Percentiles rank a stretch among this genome's conserved stretches.
phyloP scores from a whole-genome alignment of 106 monocot species.

The Hemerocallis citrina region DNA sequence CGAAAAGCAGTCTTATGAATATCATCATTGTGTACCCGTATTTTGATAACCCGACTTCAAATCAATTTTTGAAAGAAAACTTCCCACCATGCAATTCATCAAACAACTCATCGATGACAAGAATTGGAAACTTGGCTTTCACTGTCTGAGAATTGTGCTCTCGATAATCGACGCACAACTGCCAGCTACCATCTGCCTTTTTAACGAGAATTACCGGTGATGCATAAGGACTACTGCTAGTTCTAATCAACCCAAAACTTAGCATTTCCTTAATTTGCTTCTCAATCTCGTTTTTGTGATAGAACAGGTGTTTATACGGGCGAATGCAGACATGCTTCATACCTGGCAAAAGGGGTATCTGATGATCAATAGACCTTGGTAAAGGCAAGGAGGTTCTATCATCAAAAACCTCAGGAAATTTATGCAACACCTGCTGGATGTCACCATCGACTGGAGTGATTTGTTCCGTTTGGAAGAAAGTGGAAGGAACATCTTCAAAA shows the following conservation, averaged over 20 bases:
- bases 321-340: neutral
- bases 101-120: neutral
- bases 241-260: neutral
- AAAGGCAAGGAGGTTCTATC: no score
- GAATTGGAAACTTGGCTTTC: neutral
- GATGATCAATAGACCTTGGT: no score
- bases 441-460: no score
- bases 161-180: neutral
- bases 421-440: no score
- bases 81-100: neutral
- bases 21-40: neutral
- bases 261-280: neutral
- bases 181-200: neutral
- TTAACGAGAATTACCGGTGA: neutral
- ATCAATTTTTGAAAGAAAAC: neutral
- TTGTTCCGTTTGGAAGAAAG: no score
- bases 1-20: conserved; percentile 1
- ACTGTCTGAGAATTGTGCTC: neutral
- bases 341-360: neutral
- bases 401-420: no score
- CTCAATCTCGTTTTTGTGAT: neutral
- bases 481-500: no score
- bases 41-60: neutral
- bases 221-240: neutral
- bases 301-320: neutral